Evolutionary conservation across 257 asterid genomes (phyloP).

Genomic region (Paulownia fortunei): DNA sequence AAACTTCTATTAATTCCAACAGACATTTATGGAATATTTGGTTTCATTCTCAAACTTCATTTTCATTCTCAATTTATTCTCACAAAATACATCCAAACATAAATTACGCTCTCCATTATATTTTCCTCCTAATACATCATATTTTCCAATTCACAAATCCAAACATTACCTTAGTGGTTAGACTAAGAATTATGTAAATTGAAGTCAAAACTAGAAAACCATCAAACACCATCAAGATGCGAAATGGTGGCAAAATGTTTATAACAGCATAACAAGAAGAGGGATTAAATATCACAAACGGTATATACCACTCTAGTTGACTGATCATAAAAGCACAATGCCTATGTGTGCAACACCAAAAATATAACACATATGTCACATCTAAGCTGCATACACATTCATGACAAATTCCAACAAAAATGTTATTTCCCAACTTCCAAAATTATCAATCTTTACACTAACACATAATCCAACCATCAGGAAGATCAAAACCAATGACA

Average conservation of each 20-base stretch:
- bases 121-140: too few species aligned
- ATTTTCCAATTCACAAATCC: too few species aligned
- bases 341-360: neutral
- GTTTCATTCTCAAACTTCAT: too few species aligned
- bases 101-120: too few species aligned
- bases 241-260: neutral
- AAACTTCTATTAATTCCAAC: neutral
- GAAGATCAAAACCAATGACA: neutral
- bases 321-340: neutral
- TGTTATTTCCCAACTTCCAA: neutral
- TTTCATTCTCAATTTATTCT: too few species aligned
- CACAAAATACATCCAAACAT: too few species aligned
- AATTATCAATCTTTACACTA: neutral
- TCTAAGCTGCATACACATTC: neutral
- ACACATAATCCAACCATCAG: conserved; percentile 1
- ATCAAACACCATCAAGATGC: neutral
- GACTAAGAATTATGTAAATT: neutral
- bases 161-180: too few species aligned
- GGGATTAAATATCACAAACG: neutral
- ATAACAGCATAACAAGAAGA: neutral
- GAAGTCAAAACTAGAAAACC: neutral
- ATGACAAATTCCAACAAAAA: neutral
- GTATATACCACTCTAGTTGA: neutral
- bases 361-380: neutral
- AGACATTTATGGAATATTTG: too few species aligned